These are phyloP conservation scores for Aspergillus egyptiacus DNA, from an alignment of 495 filamentous ascomycete species.

Conservation along the genomic window DNA sequence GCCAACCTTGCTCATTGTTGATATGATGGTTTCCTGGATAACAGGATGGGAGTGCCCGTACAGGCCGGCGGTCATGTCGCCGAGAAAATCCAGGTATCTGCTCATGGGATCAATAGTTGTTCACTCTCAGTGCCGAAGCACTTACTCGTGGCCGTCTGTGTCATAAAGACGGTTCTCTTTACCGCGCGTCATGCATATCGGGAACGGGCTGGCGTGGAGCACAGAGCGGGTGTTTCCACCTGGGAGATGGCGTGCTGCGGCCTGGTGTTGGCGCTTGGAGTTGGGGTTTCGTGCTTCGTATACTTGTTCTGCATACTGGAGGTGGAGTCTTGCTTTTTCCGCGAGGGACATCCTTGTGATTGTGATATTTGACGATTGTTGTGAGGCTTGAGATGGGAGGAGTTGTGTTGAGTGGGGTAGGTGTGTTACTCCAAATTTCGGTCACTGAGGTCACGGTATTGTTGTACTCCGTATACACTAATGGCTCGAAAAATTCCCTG, in stretches of 20 bases:
- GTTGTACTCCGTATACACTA: too few species aligned
- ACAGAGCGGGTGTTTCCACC: slow-evolving; percentile 59
- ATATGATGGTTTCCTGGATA: slow-evolving; percentile 24
- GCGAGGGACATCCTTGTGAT: not conserved
- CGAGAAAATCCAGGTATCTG: slow-evolving; percentile 40
- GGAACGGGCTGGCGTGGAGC: slow-evolving; percentile 52
- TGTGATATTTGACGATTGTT: too few species aligned
- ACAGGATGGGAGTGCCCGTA: slow-evolving; percentile 41
- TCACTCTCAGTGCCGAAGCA: slow-evolving; percentile 25
- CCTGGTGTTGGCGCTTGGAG: not conserved
- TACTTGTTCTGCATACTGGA: not conserved
- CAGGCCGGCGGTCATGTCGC: slow-evolving; percentile 40
- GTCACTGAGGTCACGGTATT: too few species aligned
- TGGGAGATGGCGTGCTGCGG: slow-evolving; percentile 29
- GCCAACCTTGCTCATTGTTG: slow-evolving; percentile 1
- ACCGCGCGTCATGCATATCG: slow-evolving; percentile 41
- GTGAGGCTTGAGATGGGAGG: too few species aligned
- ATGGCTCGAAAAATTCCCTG: too few species aligned
- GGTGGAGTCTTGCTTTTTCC: not conserved
- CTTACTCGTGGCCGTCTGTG: slow-evolving; percentile 18
- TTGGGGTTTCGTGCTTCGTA: slow-evolving; percentile 2
- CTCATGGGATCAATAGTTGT: not conserved
- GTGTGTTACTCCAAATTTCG: too few species aligned
- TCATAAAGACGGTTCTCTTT: slow-evolving; percentile 28
- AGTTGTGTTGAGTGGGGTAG: too few species aligned